Conservation (phyloP, 495 filamentous ascomycete genomes). For the Talaromyces borbonicus region DNA sequence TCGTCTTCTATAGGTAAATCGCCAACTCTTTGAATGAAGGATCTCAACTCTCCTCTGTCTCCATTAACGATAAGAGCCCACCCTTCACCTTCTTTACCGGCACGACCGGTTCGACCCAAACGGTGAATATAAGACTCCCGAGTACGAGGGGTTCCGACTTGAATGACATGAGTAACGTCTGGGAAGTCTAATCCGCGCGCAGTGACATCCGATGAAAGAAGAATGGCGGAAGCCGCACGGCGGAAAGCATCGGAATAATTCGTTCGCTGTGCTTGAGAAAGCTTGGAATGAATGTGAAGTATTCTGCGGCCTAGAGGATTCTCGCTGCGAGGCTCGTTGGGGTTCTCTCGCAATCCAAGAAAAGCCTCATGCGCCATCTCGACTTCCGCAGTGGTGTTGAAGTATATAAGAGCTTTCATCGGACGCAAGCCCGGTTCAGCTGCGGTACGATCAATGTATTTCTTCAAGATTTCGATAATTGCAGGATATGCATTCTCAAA, state of each 20-base stretch:
- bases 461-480: conserved; percentile 61
- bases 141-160: conserved; percentile 51
- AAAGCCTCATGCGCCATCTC: conserved; percentile 53
- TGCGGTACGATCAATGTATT: conserved; percentile 32
- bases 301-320: conserved; percentile 42
- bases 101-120: conserved; percentile 63
- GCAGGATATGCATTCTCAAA: conserved; percentile 71
- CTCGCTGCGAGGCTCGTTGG: conserved; percentile 15
- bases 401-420: conserved; percentile 93
- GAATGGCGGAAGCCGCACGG: conserved; percentile 49
- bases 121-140: conserved; percentile 66
- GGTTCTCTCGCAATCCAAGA: conserved; percentile 32
- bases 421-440: conserved; percentile 37
- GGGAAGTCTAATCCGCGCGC: conserved; percentile 84
- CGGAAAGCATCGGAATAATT: conserved; percentile 63
- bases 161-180: conserved; percentile 61
- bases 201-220: conserved; percentile 90
- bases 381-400: conserved; percentile 66
- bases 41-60: conserved; percentile 47
- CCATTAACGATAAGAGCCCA: conserved; percentile 59
- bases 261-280: conserved; percentile 61
- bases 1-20: conserved; percentile 57
- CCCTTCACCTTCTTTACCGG: conserved; percentile 68
- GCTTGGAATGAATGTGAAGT: conserved; percentile 68
- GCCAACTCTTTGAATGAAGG: conserved; percentile 38